Evolutionary conservation across 441 rosid species (phyloP).

Genomic region (Pelargonium citronellum): DNA sequence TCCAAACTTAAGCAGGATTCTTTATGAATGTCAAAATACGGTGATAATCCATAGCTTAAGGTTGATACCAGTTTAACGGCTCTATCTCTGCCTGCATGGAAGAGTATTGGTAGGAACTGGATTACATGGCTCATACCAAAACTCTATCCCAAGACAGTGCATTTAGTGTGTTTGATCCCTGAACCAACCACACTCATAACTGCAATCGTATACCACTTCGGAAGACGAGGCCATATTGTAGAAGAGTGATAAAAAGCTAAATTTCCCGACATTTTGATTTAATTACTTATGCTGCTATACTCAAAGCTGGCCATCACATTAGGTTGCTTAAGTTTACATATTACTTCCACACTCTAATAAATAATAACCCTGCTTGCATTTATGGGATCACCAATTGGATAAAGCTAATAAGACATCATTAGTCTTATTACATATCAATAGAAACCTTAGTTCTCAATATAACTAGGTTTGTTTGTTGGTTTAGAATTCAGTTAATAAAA

Average conservation of each 20-base stretch:
- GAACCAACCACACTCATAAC: not conserved
- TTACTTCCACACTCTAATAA: not conserved
- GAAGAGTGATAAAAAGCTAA: not conserved
- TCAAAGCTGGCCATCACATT: not conserved
- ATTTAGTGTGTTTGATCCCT: no score
- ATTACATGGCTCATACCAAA: no score
- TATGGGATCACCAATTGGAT: not conserved
- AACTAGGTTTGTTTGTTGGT: not conserved
- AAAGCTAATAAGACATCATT: not conserved
- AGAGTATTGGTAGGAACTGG: no score
- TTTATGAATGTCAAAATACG: not conserved
- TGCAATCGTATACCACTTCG: not conserved
- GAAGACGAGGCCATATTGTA: not conserved
- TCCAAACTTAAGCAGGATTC: not conserved
- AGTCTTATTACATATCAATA: not conserved
- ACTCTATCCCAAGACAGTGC: no score
- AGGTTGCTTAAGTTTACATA: not conserved
- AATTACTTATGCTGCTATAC: not conserved
- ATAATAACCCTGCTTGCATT: not conserved
- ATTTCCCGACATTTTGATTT: not conserved
- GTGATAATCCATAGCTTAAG: not conserved
- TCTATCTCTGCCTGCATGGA: no score
- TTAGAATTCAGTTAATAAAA: not conserved
- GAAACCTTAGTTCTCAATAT: not conserved
- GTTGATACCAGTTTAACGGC: no score